A percentile compares a stretch with the other conserved stretches of the same genome.
phyloP scores from a whole-genome alignment of 179 eudicot species.

The Beta corolliflora region DNA sequence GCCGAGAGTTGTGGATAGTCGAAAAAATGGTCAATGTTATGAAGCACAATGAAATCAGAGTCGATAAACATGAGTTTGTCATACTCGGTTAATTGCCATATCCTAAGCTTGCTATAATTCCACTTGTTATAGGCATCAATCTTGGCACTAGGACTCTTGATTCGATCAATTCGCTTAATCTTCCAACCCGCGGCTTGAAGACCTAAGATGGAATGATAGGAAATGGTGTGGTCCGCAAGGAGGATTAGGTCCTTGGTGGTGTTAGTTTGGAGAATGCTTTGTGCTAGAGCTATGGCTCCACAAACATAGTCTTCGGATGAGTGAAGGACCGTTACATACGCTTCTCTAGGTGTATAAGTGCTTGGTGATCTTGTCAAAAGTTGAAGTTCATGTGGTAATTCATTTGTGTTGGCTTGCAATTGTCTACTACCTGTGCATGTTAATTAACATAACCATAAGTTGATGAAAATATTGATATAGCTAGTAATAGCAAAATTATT shows the following conservation, averaged over 20 bases:
- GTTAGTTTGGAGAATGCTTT: constrained; percentile 68
- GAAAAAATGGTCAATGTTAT: constrained; percentile 63
- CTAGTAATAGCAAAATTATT: too few species aligned
- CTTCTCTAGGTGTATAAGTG: constrained; percentile 44
- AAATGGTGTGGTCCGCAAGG: constrained; percentile 60
- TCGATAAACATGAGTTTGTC: constrained; percentile 75
- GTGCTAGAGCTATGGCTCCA: constrained; percentile 85
- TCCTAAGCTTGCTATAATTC: constrained; percentile 85
- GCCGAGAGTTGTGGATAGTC: constrained; percentile 66
- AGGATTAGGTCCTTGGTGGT: constrained; percentile 71
- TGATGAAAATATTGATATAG: too few species aligned
- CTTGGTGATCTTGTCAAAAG: neutral
- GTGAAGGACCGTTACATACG: constrained; percentile 80
- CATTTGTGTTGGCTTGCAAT: constrained; percentile 12
- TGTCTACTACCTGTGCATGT: constrained; percentile 24
- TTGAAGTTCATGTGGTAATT: neutral
- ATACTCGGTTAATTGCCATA: constrained; percentile 70
- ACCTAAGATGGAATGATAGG: constrained; percentile 46
- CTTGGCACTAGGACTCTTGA: constrained; percentile 54
- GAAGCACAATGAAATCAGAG: constrained; percentile 58
- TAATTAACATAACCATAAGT: neutral
- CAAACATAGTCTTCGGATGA: constrained; percentile 80
- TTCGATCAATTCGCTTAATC: constrained; percentile 57
- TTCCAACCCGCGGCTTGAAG: constrained; percentile 76
- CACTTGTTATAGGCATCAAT: constrained; percentile 61